Conservation (phyloP, 495 filamentous ascomycete species). For the Cercophora sp. region DNA sequence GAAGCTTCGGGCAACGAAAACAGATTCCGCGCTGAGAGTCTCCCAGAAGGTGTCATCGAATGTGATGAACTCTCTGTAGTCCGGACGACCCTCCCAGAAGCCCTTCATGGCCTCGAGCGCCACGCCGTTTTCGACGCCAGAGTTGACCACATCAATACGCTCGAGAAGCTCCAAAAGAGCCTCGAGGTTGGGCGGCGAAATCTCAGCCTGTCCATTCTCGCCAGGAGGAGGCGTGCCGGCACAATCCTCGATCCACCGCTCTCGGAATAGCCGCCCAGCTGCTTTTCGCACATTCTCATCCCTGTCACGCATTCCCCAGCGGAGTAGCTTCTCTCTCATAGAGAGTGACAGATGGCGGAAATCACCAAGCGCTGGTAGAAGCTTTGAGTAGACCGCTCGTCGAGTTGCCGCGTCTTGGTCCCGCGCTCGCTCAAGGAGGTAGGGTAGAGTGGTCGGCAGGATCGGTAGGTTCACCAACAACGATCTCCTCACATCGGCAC, state of each 20-base stretch:
- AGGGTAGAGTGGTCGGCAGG: constrained; percentile 75
- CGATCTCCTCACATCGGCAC: constrained; percentile 84
- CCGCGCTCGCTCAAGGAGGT: constrained; percentile 83
- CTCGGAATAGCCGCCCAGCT: constrained; percentile 81
- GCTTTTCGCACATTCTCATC: constrained; percentile 94
- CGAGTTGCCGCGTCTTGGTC: constrained; percentile 82
- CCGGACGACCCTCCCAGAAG: constrained; percentile 92
- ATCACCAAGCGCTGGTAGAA: constrained; percentile 87
- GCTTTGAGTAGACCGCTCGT: constrained; percentile 78
- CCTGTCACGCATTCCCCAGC: constrained; percentile 92
- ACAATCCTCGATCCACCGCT: constrained; percentile 94
- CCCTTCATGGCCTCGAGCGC: constrained; percentile 87
- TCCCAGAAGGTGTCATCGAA: constrained; percentile 91
- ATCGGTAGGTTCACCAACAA: constrained; percentile 87
- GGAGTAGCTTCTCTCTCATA: constrained; percentile 91
- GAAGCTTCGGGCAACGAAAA: constrained; percentile 84
- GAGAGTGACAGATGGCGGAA: constrained; percentile 93
- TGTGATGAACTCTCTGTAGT: constrained; percentile 75
- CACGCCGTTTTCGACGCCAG: constrained; percentile 83
- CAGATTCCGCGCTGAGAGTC: constrained; percentile 73
- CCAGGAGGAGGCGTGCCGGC: constrained; percentile 57
- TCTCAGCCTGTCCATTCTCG: constrained; percentile 43
- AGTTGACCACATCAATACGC: constrained; percentile 87
- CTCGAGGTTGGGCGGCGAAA: constrained; percentile 62
- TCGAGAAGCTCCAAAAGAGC: constrained; percentile 86